Conservation (phyloP, 306 rosid species). For the Malus asiatica region DNA sequence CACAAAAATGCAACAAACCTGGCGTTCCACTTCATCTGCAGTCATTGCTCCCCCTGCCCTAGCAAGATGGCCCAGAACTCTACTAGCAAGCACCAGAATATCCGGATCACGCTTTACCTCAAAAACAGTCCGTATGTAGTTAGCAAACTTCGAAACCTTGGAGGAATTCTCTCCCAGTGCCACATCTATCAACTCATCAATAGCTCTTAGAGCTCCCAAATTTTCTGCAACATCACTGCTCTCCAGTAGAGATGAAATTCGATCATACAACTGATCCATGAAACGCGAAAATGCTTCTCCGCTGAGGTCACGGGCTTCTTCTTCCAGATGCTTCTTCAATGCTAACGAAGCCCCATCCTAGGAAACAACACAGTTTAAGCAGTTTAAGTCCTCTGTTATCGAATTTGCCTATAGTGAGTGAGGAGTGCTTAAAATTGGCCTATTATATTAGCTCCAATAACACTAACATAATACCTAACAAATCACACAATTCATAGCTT, state of each 20-base stretch:
- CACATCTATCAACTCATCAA: slow-evolving; percentile 88
- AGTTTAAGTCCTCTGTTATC: not conserved
- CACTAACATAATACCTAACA: not conserved
- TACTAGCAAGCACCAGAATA: slow-evolving; percentile 80
- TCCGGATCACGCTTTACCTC: slow-evolving; percentile 89
- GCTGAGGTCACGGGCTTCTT: slow-evolving; percentile 86
- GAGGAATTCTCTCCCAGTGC: slow-evolving; percentile 95
- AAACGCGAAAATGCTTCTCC: slow-evolving; percentile 91
- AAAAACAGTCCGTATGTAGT: slow-evolving; percentile 74
- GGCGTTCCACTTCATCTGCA: slow-evolving; percentile 93
- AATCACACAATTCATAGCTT: not conserved
- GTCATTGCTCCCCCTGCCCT: slow-evolving; percentile 99
- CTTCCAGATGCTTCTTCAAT: slow-evolving; percentile 79
- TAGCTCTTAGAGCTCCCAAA: slow-evolving; percentile 90
- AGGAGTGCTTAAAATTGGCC: not conserved
- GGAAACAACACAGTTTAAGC: not conserved
- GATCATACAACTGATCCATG: slow-evolving; percentile 90
- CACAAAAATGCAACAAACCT: slow-evolving; percentile 39
- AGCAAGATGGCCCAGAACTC: slow-evolving; percentile 91
- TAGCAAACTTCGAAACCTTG: slow-evolving; percentile 79
- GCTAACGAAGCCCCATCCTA: slow-evolving; percentile 86
- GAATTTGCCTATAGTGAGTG: not conserved
- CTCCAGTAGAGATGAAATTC: slow-evolving; percentile 69
- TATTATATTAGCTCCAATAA: not conserved
- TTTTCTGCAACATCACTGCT: slow-evolving; percentile 77